These are phyloP conservation scores for Nicotiana tomentosiformis DNA, from an alignment of 257 asterid genomes.

Conservation along the genomic window DNA sequence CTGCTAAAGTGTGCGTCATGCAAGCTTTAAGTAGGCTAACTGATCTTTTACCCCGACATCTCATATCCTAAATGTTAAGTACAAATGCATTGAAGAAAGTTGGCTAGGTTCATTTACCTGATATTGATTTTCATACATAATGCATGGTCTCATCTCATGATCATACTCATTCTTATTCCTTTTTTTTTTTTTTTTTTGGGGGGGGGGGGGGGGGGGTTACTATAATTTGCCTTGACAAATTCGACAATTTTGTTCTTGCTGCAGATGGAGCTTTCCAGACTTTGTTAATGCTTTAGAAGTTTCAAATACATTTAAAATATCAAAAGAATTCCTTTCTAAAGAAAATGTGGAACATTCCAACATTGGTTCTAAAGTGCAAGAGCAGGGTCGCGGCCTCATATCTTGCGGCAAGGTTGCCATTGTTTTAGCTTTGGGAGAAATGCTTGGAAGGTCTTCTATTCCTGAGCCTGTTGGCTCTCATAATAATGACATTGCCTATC, in stretches of 20 bases:
- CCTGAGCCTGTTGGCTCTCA: conserved; percentile 18
- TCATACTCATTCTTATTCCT: background rate
- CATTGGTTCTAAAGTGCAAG: conserved; percentile 33
- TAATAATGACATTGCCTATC: conserved; percentile 20
- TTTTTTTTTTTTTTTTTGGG: background rate
- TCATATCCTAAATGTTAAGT: conserved; percentile 3
- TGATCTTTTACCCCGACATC: background rate
- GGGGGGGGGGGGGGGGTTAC: background rate
- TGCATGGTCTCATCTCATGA: background rate
- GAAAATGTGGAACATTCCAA: conserved; percentile 32
- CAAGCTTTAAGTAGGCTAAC: background rate
- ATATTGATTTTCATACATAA: too few species aligned
- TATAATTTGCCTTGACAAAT: background rate
- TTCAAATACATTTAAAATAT: conserved; percentile 34
- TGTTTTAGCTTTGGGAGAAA: conserved; percentile 42
- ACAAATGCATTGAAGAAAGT: background rate
- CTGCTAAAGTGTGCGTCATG: background rate
- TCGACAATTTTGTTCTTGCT: background rate
- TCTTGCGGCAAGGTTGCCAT: conserved; percentile 66
- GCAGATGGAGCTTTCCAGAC: conserved; percentile 18
- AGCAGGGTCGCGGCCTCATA: conserved; percentile 46
- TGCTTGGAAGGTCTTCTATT: conserved; percentile 20
- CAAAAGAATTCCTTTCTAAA: conserved; percentile 29
- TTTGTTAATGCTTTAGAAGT: conserved; percentile 36
- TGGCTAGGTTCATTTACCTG: too few species aligned